phyloP scores from a whole-genome alignment of 371 early-diverging fungal genomes.

The Funneliformis caledonium region DNA sequence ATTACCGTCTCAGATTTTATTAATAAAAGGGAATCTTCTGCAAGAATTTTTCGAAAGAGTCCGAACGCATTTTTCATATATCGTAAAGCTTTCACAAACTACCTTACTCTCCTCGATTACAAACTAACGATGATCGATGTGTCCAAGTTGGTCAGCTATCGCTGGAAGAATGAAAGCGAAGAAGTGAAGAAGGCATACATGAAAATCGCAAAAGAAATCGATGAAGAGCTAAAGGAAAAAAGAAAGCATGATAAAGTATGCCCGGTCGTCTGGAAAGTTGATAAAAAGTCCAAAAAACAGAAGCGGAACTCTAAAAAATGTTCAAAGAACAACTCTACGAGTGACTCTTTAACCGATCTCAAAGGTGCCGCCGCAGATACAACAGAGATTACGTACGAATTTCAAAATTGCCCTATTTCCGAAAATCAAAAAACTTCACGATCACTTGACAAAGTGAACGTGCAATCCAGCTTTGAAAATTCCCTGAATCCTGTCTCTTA shows the following conservation, averaged over 20 bases:
- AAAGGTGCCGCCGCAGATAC: too few relatives aligned
- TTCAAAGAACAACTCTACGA: background rate
- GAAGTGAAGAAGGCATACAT: conserved; percentile 17
- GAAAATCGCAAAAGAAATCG: conserved; percentile 21
- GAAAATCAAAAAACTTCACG: background rate
- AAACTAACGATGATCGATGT: conserved; percentile 30
- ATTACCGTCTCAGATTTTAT: conserved; percentile 21
- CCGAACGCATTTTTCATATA: conserved; percentile 37
- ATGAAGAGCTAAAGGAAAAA: background rate
- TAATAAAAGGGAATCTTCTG: background rate
- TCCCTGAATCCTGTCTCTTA: background rate
- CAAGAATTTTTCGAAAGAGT: background rate
- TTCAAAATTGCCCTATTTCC: background rate
- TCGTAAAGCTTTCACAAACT: background rate
- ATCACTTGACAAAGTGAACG: too few relatives aligned
- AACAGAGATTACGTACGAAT: background rate
- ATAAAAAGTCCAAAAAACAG: background rate
- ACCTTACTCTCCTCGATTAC: background rate
- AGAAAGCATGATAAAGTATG: background rate
- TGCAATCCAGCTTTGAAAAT: background rate
- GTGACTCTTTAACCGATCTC: background rate
- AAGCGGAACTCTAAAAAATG: background rate
- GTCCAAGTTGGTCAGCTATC: background rate
- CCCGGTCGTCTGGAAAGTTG: background rate
- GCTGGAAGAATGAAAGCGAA: conserved; percentile 21